A percentile compares a stretch with the other conserved stretches of the same genome.
Conservation (phyloP, 768 basidiomycete species). For the Boletus pseudopeckii region DNA sequence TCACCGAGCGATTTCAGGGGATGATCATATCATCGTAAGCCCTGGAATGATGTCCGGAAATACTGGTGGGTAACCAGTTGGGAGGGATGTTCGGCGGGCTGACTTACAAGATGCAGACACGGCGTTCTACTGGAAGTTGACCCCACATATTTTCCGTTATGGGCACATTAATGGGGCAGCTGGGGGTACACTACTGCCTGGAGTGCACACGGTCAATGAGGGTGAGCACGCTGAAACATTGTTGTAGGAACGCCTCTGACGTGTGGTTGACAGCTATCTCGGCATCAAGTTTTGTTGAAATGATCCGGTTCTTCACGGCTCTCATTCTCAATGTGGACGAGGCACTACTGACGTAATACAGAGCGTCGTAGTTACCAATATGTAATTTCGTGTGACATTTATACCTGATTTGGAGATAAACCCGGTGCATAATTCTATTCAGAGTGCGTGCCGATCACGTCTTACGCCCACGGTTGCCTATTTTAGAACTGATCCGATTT, state of each 20-base stretch:
- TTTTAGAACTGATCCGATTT: too few relatives aligned
- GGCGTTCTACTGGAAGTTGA: conserved; percentile 43
- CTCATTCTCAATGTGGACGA: conserved; percentile 71
- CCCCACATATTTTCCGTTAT: conserved; percentile 69
- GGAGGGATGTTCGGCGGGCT: not conserved
- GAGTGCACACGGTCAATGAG: conserved; percentile 74
- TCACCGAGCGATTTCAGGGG: conserved; percentile 39
- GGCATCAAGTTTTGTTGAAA: conserved; percentile 54
- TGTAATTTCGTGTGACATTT: too few relatives aligned
- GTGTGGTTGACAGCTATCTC: conserved; percentile 33
- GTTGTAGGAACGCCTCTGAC: not conserved
- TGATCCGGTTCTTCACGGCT: conserved; percentile 61
- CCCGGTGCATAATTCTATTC: too few relatives aligned
- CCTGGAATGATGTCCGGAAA: conserved; percentile 61
- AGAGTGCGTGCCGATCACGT: too few relatives aligned
- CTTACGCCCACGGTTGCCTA: too few relatives aligned
- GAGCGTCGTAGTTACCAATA: too few relatives aligned
- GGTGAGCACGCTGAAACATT: conserved; percentile 36
- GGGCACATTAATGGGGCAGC: conserved; percentile 33
- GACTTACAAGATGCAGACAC: conserved; percentile 33
- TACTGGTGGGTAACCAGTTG: conserved; percentile 32
- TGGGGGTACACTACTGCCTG: conserved; percentile 31
- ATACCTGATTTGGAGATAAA: too few relatives aligned
- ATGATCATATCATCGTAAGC: conserved; percentile 36
- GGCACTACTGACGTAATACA: conserved; percentile 16